Percentiles rank a stretch among this genome's conserved stretches.
Evolutionary conservation across 2,329 filamentous ascomycete genomes (phyloP).

Genomic region (Ophiocordyceps camponoti-rufipedis): DNA sequence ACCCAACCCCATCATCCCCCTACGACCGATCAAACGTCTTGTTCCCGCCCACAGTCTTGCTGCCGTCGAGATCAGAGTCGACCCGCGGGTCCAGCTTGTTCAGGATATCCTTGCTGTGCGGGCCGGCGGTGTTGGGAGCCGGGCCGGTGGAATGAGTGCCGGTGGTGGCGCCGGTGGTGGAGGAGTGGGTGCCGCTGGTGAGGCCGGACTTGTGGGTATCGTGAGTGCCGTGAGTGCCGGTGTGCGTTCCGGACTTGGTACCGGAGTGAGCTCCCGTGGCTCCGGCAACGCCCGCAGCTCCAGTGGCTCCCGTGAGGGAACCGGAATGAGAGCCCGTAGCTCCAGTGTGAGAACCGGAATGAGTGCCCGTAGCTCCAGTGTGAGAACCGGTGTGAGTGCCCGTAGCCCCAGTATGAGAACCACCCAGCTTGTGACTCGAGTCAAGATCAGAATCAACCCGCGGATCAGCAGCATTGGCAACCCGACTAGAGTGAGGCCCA

Average conservation of each 20-base stretch:
- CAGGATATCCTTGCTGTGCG: conserved; percentile 30
- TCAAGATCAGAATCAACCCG: conserved; percentile 32
- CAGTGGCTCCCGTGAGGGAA: conserved; percentile 4
- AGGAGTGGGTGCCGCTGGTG: neutral
- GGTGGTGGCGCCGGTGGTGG: neutral
- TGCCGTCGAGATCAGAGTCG: conserved; percentile 35
- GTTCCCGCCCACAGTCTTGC: conserved; percentile 34
- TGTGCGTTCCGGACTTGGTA: conserved; percentile 6
- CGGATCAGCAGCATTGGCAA: conserved; percentile 30
- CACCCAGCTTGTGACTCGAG: conserved; percentile 16
- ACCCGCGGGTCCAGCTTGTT: conserved; percentile 39
- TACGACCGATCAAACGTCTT: conserved; percentile 24
- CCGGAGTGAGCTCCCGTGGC: neutral
- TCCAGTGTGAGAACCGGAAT: conserved; percentile 1
- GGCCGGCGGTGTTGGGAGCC: conserved; percentile 16
- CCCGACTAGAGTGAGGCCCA: conserved; percentile 23
- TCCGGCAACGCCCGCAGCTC: neutral
- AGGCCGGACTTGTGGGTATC: conserved; percentile 6
- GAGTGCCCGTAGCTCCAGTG: neutral
- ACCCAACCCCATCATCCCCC: conserved; percentile 5
- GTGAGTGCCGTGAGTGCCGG: conserved; percentile 13
- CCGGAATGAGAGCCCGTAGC: conserved; percentile 3
- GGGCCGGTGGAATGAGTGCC: conserved; percentile 6
- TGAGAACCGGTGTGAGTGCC: conserved; percentile 1
- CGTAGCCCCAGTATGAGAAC: conserved; percentile 1